Evolutionary conservation across 2,329 filamentous ascomycete species (phyloP).

Genomic region (Rhexocercosporidium sp.): DNA sequence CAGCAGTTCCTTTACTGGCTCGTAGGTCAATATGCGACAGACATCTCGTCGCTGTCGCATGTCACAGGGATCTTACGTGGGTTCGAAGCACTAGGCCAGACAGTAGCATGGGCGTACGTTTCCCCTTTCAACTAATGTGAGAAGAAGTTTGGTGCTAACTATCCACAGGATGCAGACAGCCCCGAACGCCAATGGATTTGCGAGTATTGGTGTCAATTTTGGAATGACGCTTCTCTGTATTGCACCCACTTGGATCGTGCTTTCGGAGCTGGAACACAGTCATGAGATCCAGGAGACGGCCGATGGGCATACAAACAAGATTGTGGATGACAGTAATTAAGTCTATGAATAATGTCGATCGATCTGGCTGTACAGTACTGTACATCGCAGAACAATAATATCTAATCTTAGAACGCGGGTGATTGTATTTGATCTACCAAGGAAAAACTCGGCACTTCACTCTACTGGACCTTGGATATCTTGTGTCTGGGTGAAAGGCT

Average conservation of each 20-base stretch:
- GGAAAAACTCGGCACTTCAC: no score
- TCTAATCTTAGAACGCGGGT: no score
- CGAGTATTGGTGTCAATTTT: conserved; percentile 26
- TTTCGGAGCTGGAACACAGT: conserved; percentile 22
- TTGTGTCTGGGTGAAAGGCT: no score
- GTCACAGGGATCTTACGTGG: conserved; percentile 21
- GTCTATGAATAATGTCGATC: neutral
- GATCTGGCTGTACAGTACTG: no score
- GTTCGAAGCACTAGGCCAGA: conserved; percentile 21
- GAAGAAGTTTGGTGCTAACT: neutral
- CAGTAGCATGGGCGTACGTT: conserved; percentile 24
- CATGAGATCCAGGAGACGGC: conserved; percentile 18
- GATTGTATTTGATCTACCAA: no score
- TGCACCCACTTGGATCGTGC: conserved; percentile 26
- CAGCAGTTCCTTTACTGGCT: conserved; percentile 28
- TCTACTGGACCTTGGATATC: no score
- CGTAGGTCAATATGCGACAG: conserved; percentile 23
- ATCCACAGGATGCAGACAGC: conserved; percentile 21
- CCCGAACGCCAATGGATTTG: conserved; percentile 17
- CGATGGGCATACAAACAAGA: neutral
- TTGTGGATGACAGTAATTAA: conserved; percentile 3
- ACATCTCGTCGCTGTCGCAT: conserved; percentile 17
- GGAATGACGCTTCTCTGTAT: conserved; percentile 25
- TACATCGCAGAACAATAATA: no score
- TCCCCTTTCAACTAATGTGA: neutral